Base-by-base conservation (phyloP, 1,284 basidiomycete genomes). In the Ceratorhiza oryzae-sativae region DNA sequence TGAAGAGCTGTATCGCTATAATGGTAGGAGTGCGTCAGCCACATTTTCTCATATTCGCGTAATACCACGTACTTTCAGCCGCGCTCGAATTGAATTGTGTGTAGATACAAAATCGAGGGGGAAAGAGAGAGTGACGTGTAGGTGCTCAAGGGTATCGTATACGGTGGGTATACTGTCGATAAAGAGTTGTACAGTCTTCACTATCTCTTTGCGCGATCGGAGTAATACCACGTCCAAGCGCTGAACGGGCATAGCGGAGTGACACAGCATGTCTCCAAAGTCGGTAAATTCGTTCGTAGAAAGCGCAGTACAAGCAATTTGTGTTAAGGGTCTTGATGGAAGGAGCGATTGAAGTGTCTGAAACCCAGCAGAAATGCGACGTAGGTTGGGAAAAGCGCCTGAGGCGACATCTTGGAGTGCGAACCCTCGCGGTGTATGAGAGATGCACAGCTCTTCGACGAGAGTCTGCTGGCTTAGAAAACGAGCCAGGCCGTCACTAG, bases 81-180 rank as follows among this genome's bases (percentile, higher is more conserved):
- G 49, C 9, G 49, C 63, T n/a, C 53, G 51, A 18, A 68, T 56
- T 3, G 63, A 68, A 27, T 56, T 68, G 32, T 56, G 49, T 34
- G 41, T 56, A 36, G 63, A 68, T 12, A 68, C 27, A 68, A 68
- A 68, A 45, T 68, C 63, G 18, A 68, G 63, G 3, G 63, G 51
- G 41, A 68, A 68, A 27, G 36, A 42, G 12, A 68, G 27, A 2
- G 51, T 56, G 34, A 68, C 51, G 15, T 49, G 51, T 3, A 68
- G 23, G 20, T 68, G 51, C 15, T 68, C 63, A 1, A 68, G 34
- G n/a, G 32, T 68, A 27, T 36, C 32, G 9, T 39, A 68, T 27
- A 68, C 63, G n/a, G 32, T 46, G 12, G 51, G 36, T 20, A 68
- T 32, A 34, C n/a, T 68, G 36, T 55, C 51, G 6, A 68, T 30